phyloP scores from a whole-genome alignment of 306 rosid genomes.

The Fragaria nilgerrensis region DNA sequence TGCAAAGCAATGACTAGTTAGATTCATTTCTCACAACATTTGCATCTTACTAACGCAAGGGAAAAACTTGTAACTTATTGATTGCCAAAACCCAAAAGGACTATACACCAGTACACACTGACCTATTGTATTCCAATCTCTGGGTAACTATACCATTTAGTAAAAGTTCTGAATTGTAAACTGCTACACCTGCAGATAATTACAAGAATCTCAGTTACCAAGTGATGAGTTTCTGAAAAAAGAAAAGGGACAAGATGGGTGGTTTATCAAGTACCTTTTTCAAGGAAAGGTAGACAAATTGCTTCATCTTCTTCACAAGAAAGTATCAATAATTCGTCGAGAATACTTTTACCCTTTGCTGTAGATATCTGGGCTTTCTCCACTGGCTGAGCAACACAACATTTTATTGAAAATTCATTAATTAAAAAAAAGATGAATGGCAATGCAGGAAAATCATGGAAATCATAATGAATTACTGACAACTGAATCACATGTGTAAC shows the following conservation, averaged over 20 bases:
- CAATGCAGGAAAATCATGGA: neutral
- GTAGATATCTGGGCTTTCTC: conserved; percentile 54
- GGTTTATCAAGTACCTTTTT: conserved; percentile 50
- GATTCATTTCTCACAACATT: neutral
- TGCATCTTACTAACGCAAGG: neutral
- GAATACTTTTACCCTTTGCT: conserved; percentile 43
- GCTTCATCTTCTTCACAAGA: conserved; percentile 79
- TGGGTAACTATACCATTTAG: conserved; percentile 87
- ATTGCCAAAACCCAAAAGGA: neutral
- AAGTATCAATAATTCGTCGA: conserved; percentile 61
- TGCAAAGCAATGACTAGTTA: conserved; percentile 20
- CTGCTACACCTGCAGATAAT: conserved; percentile 57
- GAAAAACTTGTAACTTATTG: neutral
- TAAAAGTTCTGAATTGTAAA: conserved; percentile 76
- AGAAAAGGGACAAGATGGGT: conserved; percentile 16
- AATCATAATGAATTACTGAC: neutral
- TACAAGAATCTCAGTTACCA: conserved; percentile 37
- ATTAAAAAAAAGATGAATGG: neutral
- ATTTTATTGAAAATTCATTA: conserved; percentile 7
- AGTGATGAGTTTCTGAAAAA: neutral
- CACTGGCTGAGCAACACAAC: conserved; percentile 51
- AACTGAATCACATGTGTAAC: neutral
- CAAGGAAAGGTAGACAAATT: conserved; percentile 65
- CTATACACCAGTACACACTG: neutral
- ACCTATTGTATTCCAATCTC: conserved; percentile 90